These are phyloP conservation scores for Collybia sp. DNA, from an alignment of 768 basidiomycete genomes.

Conservation along the genomic window DNA sequence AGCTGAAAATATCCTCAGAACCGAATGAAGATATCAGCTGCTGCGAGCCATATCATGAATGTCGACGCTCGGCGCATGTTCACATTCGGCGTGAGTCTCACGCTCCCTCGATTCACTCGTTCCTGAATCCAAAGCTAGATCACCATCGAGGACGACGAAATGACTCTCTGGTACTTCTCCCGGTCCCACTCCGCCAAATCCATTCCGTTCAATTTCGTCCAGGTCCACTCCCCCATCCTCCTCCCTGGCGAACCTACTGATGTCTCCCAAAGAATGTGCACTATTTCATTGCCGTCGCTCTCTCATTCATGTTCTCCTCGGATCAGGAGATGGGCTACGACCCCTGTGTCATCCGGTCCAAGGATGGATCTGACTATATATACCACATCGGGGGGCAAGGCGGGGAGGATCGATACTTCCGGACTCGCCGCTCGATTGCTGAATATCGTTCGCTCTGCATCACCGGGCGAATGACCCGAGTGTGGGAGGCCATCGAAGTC, in stretches of 20 bases:
- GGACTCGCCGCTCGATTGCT: neutral
- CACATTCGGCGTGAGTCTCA: constrained; percentile 14
- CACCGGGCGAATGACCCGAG: constrained; percentile 6
- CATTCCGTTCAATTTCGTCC: constrained; percentile 3
- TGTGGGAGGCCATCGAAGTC: constrained; percentile 8
- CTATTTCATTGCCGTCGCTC: too few species aligned
- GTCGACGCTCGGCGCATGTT: constrained; percentile 18
- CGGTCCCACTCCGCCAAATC: constrained; percentile 13
- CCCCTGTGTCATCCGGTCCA: too few species aligned
- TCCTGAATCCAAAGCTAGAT: constrained; percentile 3
- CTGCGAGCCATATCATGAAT: constrained; percentile 15
- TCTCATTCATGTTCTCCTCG: too few species aligned
- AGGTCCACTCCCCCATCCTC: too few species aligned
- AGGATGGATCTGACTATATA: too few species aligned
- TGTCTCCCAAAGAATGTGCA: too few species aligned
- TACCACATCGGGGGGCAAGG: too few species aligned
- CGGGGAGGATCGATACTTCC: neutral
- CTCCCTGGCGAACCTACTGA: too few species aligned
- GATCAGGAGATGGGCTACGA: too few species aligned
- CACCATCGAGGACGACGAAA: constrained; percentile 8
- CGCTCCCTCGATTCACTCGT: neutral
- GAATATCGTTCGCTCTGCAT: constrained; percentile 1
- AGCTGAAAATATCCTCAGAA: too few species aligned
- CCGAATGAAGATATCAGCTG: constrained; percentile 3
- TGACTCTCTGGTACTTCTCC: constrained; percentile 14